A percentile compares a stretch with the other conserved stretches of the same genome.
phyloP scores from a whole-genome alignment of 257 asterid genomes.

The Parsonsia alboflavescens region DNA sequence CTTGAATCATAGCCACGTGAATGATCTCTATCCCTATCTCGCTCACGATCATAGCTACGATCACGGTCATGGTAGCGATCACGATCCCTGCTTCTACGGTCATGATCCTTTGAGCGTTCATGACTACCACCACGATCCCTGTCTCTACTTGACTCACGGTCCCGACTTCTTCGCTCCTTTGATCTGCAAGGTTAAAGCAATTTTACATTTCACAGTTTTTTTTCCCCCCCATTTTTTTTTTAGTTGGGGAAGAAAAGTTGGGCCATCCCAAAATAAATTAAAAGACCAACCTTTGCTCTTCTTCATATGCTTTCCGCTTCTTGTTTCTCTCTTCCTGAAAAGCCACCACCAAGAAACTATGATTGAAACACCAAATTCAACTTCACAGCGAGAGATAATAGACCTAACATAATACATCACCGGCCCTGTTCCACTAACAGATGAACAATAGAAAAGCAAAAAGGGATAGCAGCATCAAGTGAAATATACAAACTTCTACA shows the following conservation, averaged over 20 bases:
- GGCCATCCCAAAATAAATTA: background rate
- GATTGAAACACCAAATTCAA: constrained; percentile 17
- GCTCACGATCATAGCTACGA: constrained; percentile 17
- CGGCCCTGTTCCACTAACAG: too few species aligned
- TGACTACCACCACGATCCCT: constrained; percentile 58
- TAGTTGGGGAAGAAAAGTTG: background rate
- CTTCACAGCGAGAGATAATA: background rate
- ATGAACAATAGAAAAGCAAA: background rate
- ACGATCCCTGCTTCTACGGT: constrained; percentile 23
- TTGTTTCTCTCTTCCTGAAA: constrained; percentile 77
- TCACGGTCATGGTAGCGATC: constrained; percentile 48
- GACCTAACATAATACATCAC: background rate
- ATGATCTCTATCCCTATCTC: constrained; percentile 61
- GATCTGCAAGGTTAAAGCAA: constrained; percentile 40
- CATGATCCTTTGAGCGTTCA: constrained; percentile 60
- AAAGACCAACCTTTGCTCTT: constrained; percentile 57
- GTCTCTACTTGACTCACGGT: constrained; percentile 66
- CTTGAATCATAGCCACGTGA: constrained; percentile 74
- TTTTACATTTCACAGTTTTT: background rate
- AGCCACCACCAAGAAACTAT: constrained; percentile 23
- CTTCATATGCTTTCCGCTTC: constrained; percentile 76
- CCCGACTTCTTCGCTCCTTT: constrained; percentile 61
- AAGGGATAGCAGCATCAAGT: background rate
- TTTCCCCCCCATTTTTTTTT: background rate
- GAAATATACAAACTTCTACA: background rate